phyloP scores from a whole-genome alignment of 106 monocot genomes.

The Posidonia australis region DNA sequence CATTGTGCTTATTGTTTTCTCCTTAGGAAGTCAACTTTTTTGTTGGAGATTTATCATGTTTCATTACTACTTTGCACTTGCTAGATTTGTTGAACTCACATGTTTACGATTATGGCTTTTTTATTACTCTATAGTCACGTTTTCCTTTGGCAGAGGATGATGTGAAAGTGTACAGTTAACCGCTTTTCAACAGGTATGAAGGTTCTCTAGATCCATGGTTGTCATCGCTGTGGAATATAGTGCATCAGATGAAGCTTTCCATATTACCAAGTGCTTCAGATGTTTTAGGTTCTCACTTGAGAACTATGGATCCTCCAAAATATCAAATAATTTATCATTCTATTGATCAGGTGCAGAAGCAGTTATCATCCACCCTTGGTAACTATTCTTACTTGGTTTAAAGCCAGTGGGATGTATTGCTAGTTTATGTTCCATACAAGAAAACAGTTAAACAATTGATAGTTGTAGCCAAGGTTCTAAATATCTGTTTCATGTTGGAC shows the following conservation, averaged over 20 bases:
- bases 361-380: conserved; percentile 24
- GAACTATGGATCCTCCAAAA: conserved; percentile 47
- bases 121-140: not conserved
- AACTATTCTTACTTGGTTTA: not conserved
- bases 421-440: not conserved
- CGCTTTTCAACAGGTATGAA: conserved; percentile 54
- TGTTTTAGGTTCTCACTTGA: conserved; percentile 33
- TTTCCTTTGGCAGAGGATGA: not conserved
- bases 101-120: too few species aligned
- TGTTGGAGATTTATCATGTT: too few species aligned
- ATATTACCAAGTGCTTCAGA: conserved; percentile 56
- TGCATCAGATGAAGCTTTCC: conserved; percentile 39
- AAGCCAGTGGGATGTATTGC: not conserved
- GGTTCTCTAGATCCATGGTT: conserved; percentile 73
- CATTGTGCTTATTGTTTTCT: too few species aligned
- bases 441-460: too few species aligned
- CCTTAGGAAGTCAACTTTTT: too few species aligned
- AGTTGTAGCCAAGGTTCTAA: too few species aligned
- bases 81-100: too few species aligned
- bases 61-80: too few species aligned
- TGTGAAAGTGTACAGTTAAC: not conserved
- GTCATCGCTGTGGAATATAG: conserved; percentile 57
- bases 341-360: conserved; percentile 8
- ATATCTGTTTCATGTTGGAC: too few species aligned
- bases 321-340: conserved; percentile 47